phyloP scores from a whole-genome alignment of 106 monocot species.

The Dioscorea zingiberensis region DNA sequence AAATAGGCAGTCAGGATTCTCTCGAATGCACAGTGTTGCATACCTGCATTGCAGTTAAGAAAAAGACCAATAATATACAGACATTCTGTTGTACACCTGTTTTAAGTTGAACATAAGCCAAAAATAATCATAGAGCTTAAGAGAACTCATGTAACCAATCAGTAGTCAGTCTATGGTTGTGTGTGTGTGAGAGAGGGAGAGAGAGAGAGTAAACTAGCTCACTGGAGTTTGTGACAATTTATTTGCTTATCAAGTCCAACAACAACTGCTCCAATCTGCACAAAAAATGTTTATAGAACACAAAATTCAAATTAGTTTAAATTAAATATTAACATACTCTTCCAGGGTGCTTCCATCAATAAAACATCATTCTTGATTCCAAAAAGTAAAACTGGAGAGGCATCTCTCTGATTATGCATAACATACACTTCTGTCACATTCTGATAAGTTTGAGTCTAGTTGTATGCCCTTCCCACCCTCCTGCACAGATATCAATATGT shows the following conservation, averaged over 20 bases:
- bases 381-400: too few species aligned
- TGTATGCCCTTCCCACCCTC: constrained; percentile 73
- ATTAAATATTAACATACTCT: neutral
- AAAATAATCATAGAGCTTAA: too few species aligned
- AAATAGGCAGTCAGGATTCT: constrained; percentile 90
- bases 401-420: neutral
- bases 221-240: constrained; percentile 91
- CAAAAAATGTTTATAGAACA: neutral
- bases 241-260: constrained; percentile 90
- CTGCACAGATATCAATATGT: constrained; percentile 21
- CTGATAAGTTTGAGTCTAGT: constrained; percentile 45
- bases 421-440: constrained; percentile 75
- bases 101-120: too few species aligned
- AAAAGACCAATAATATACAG: too few species aligned
- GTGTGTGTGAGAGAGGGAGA: too few species aligned
- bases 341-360: too few species aligned
- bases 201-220: too few species aligned
- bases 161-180: too few species aligned
- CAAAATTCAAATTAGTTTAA: neutral
- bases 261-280: constrained; percentile 86
- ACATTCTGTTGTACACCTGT: too few species aligned
- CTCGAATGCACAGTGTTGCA: constrained; percentile 78
- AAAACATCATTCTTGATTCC: too few species aligned
- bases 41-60: constrained; percentile 36
- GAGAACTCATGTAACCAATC: too few species aligned